These are phyloP conservation scores for Raffaelea deltoideospora DNA, from an alignment of 2,329 filamentous ascomycete species.

Conservation along the genomic window DNA sequence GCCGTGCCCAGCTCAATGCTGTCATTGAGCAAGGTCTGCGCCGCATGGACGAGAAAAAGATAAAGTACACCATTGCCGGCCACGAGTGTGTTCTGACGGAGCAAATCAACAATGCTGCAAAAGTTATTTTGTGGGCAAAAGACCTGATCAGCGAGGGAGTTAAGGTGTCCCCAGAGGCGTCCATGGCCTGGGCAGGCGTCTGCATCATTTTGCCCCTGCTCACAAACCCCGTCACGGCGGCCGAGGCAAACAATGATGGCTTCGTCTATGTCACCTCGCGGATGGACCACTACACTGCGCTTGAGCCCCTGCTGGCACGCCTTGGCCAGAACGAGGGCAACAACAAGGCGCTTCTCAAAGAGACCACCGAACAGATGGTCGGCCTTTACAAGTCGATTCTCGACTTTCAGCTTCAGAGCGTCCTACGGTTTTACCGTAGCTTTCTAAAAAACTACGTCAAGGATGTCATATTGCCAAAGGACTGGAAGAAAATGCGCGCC, in stretches of 20 bases:
- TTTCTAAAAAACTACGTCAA: constrained; percentile 2
- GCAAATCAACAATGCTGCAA: constrained; percentile 11
- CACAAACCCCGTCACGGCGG: constrained; percentile 14
- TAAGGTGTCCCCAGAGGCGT: constrained; percentile 16
- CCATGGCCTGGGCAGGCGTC: constrained; percentile 20
- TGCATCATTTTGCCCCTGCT: constrained; percentile 20
- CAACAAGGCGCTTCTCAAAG: constrained; percentile 4
- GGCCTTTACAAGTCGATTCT: constrained; percentile 18
- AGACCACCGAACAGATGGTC: constrained; percentile 9
- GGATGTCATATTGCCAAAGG: constrained; percentile 8
- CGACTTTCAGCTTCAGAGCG: constrained; percentile 19
- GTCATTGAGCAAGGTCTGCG: constrained; percentile 9
- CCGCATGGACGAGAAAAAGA: constrained; percentile 9
- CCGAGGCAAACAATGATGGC: constrained; percentile 16
- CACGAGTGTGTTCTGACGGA: constrained; percentile 10
- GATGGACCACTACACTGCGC: constrained; percentile 17
- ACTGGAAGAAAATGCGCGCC: constrained; percentile 10
- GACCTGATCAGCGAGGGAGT: constrained; percentile 13
- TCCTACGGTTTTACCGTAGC: constrained; percentile 17
- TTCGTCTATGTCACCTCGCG: constrained; percentile 18
- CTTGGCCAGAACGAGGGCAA: constrained; percentile 4
- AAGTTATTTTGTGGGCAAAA: constrained; percentile 11
- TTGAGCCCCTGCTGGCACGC: constrained; percentile 13
- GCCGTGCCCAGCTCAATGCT: constrained; percentile 1
- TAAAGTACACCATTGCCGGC: constrained; percentile 10